Base-by-base conservation (phyloP, 73 alveolate species). In the Diophrys sp. region DNA sequence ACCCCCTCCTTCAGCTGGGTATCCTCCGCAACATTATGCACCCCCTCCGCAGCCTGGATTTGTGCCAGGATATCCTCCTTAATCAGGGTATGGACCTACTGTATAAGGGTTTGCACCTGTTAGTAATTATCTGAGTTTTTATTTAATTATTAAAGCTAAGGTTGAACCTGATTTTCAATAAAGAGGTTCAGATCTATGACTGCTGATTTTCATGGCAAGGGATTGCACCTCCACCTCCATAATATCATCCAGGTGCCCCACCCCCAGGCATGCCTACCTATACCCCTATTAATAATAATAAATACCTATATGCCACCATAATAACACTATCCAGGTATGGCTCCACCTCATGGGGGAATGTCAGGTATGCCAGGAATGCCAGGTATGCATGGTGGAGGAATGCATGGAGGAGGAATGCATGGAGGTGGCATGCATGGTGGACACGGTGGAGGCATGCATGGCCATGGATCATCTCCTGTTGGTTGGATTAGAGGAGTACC, bases 41-140 rank as follows among this genome's bases (percentile, higher is more conserved):
- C 62, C 62, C 18, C 62, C 62, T 44, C 62, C 62, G 18, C 62
- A 44, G 18, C 62, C 62, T 44, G 62, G 62, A 44, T 44, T 44
- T 44, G 62, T 18, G 18, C 62, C 62, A 44, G n/a, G n/a, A 44
- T 18, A 5, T 11, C 62, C 5, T 44, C n/a, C n/a, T 11, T 44
- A 44, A 18, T 18, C 62, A 44, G 62, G 62, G 62, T 44, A 11
- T 44, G n/a, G n/a, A 44, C 62, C n/a, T n/a, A n/a, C n/a, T n/a
- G n/a, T n/a, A n/a, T n/a, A n/a, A n/a, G n/a, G n/a, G n/a, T n/a
- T n/a, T n/a, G n/a, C n/a, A n/a, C n/a, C n/a, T n/a, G n/a, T n/a
- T n/a, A n/a, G n/a, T n/a, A n/a, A n/a, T n/a, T n/a, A n/a, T n/a
- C n/a, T n/a, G n/a, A n/a, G n/a, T n/a, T n/a, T n/a, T n/a, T n/a